phyloP scores from a whole-genome alignment of 495 filamentous ascomycete genomes.

The Penicillium bialowiezense region DNA sequence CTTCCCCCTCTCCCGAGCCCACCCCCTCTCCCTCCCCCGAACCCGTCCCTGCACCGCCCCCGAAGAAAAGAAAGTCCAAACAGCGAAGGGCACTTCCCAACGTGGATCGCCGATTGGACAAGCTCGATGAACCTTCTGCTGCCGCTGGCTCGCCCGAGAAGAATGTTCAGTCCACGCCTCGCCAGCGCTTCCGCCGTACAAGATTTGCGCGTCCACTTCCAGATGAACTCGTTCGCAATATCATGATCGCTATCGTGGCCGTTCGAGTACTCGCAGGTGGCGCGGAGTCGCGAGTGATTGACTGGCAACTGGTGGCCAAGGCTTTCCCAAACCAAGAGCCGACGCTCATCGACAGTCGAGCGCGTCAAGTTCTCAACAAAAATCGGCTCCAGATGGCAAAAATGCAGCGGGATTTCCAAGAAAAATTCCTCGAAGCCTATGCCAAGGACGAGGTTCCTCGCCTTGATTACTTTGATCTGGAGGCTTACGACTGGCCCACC shows the following conservation, averaged over 20 bases:
- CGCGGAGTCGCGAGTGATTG: constrained; percentile 56
- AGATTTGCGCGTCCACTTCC: constrained; percentile 20
- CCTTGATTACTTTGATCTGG: constrained; percentile 69
- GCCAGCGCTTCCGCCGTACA: constrained; percentile 24
- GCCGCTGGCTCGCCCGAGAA: constrained; percentile 10
- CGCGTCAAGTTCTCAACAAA: constrained; percentile 54
- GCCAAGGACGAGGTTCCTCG: constrained; percentile 60
- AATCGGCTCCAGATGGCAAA: constrained; percentile 61
- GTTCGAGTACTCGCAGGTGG: constrained; percentile 74
- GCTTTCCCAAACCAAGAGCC: constrained; percentile 62
- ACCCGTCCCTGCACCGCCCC: no score
- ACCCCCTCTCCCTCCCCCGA: no score
- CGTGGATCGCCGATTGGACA: constrained; percentile 26
- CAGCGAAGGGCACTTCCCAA: background rate
- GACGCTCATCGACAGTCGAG: constrained; percentile 57
- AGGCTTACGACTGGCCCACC: constrained; percentile 71
- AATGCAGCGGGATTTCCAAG: constrained; percentile 74
- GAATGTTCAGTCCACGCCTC: background rate
- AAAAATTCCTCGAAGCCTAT: constrained; percentile 74
- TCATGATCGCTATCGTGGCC: constrained; percentile 70
- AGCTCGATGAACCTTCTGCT: constrained; percentile 21
- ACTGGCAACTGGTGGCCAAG: constrained; percentile 70
- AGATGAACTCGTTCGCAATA: constrained; percentile 27
- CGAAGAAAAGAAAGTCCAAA: background rate
- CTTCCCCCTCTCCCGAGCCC: no score